phyloP scores from a whole-genome alignment of 768 basidiomycete species.

The Fomitopsis pulvina region DNA sequence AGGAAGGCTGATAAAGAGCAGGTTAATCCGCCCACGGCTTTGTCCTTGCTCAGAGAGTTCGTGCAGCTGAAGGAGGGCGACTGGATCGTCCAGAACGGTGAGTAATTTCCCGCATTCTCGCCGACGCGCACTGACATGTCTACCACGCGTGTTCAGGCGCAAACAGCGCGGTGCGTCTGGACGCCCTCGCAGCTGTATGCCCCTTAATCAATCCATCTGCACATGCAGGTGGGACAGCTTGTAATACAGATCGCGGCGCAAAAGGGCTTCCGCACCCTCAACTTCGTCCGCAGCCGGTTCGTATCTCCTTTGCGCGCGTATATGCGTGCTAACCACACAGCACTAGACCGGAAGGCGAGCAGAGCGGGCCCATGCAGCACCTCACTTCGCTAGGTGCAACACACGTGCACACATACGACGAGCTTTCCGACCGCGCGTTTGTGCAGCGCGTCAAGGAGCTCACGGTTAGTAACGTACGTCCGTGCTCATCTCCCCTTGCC shows the following conservation, averaged over 20 bases:
- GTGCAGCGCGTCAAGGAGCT: constrained; percentile 51
- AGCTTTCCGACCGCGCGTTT: constrained; percentile 52
- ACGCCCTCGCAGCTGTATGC: neutral
- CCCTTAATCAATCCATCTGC: neutral
- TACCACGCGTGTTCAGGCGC: constrained; percentile 17
- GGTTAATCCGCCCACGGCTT: constrained; percentile 83
- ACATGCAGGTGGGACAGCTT: constrained; percentile 65
- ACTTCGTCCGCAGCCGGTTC: constrained; percentile 71
- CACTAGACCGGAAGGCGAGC: constrained; percentile 33
- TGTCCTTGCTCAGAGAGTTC: constrained; percentile 75
- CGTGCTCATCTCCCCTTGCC: neutral
- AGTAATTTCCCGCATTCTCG: constrained; percentile 14
- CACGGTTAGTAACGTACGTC: constrained; percentile 53
- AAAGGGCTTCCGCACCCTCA: constrained; percentile 68
- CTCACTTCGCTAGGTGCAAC: constrained; percentile 63
- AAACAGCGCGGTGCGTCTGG: constrained; percentile 63
- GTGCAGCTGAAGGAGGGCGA: constrained; percentile 57
- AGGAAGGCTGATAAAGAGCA: constrained; percentile 18
- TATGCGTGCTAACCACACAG: neutral
- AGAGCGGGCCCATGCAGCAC: constrained; percentile 41
- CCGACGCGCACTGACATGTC: no score
- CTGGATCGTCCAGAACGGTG: constrained; percentile 83
- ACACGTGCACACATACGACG: constrained; percentile 73
- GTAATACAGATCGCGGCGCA: constrained; percentile 82
- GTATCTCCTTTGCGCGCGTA: neutral